phyloP scores from a whole-genome alignment of 2,329 filamentous ascomycete species.

The Fusarium multiceps region DNA sequence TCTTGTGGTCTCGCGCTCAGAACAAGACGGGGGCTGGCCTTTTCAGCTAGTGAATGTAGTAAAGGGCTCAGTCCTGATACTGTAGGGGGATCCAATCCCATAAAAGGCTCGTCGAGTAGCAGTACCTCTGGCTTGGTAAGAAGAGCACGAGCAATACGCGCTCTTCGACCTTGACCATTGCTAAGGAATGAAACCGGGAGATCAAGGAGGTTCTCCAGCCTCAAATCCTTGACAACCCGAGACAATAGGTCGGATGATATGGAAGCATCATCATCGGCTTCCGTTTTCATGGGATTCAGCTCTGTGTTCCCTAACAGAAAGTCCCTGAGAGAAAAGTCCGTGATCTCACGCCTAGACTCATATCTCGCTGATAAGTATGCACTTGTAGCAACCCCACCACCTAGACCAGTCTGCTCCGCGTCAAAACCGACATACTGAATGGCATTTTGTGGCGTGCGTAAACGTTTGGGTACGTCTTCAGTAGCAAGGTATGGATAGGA shows the following conservation, averaged over 20 bases:
- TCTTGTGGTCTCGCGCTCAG: conserved; percentile 87
- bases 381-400: conserved; percentile 69
- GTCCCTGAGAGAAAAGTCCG: conserved; percentile 85
- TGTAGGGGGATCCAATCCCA: conserved; percentile 92
- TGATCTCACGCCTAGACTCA: conserved; percentile 86
- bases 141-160: conserved; percentile 88
- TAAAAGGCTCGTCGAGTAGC: conserved; percentile 92
- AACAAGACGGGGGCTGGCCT: conserved; percentile 76
- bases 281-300: conserved; percentile 73
- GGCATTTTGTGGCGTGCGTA: conserved; percentile 72
- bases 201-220: conserved; percentile 74
- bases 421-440: conserved; percentile 94
- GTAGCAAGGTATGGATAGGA: conserved; percentile 82
- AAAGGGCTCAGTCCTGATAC: conserved; percentile 77
- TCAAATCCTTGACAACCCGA: conserved; percentile 75
- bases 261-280: conserved; percentile 57
- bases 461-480: conserved; percentile 64
- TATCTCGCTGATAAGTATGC: conserved; percentile 91
- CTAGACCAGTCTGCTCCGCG: conserved; percentile 69
- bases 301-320: conserved; percentile 86
- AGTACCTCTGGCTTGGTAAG: conserved; percentile 82
- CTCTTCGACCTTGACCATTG: conserved; percentile 90
- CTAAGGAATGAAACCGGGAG: conserved; percentile 91
- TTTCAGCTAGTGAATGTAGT: conserved; percentile 73
- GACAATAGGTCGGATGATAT: conserved; percentile 64